These are phyloP conservation scores for Paracamarosporium sp. DNA, from an alignment of 2,329 filamentous ascomycete species.

Conservation along the genomic window DNA sequence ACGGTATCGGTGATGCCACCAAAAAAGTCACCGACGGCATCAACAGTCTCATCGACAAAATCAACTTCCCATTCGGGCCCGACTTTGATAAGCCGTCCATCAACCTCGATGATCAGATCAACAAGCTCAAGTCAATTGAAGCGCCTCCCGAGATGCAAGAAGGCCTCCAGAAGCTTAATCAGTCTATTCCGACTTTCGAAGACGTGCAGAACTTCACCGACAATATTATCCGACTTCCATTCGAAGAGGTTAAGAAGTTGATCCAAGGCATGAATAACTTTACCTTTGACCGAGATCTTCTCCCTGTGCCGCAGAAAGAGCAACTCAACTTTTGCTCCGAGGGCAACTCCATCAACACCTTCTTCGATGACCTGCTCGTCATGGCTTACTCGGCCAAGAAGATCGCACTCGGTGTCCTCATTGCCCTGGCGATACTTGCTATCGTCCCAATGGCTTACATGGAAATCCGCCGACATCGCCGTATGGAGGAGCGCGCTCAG, in stretches of 20 bases:
- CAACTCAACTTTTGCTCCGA: slow-evolving; percentile 86
- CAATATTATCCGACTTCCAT: slow-evolving; percentile 76
- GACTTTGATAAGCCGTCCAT: slow-evolving; percentile 60
- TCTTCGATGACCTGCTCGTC: slow-evolving; percentile 76
- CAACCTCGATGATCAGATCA: slow-evolving; percentile 70
- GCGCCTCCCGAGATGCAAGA: slow-evolving; percentile 73
- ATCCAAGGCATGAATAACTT: slow-evolving; percentile 76
- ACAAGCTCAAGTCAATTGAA: slow-evolving; percentile 72
- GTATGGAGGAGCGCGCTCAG: slow-evolving; percentile 72
- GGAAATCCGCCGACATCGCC: slow-evolving; percentile 79
- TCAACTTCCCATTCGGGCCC: slow-evolving; percentile 48
- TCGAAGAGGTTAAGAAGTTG: slow-evolving; percentile 76
- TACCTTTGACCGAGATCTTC: slow-evolving; percentile 76
- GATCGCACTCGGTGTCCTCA: slow-evolving; percentile 77
- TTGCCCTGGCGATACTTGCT: slow-evolving; percentile 72
- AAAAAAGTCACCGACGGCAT: slow-evolving; percentile 42
- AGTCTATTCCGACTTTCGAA: slow-evolving; percentile 80
- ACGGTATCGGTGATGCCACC: slow-evolving; percentile 52
- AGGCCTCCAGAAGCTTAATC: slow-evolving; percentile 75
- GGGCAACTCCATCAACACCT: slow-evolving; percentile 79
- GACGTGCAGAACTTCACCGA: slow-evolving; percentile 84
- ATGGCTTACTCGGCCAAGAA: slow-evolving; percentile 73
- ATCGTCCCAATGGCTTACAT: slow-evolving; percentile 81
- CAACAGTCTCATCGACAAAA: slow-evolving; percentile 49
- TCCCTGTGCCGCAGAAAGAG: slow-evolving; percentile 85